Evolutionary conservation across 495 filamentous ascomycete genomes (phyloP), one percentile per base, ranked within the genome.

Genomic region (Penicillium turbatum): DNA sequence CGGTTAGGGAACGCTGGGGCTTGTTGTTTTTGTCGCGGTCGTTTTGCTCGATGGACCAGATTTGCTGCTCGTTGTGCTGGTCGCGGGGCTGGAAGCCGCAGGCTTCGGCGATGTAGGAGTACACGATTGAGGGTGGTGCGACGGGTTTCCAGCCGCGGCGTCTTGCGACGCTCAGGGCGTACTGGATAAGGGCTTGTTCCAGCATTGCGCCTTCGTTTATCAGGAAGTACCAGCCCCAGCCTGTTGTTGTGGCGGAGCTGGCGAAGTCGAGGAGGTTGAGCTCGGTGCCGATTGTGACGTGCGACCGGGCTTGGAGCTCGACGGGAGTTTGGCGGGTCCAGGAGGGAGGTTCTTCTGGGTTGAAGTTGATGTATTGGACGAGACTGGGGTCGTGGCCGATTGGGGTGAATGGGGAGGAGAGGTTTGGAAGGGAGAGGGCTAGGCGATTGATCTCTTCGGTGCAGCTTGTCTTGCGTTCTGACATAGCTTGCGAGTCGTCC

Each of bases 141-240:
- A 95, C 87, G 53, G 84, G 74, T 24, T 69, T 78, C 85, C 88
- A 97, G 26, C 88, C 90, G 40, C 82, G 78, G 38, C 75, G 77
- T 32, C 82, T 78, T 9, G 86, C 88, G 3, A 86, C 80, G 17
- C 74, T 71, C 3, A 96, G 76, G 0, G 95, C 84, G 69, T 95
- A 96, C 58, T 86, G 83, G n/a, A 97, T 69, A 0, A 98, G 80
- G 0, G 93, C 93, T 64, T 96, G 92, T 66, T 97, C 93, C 2
- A 98, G 79, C 67, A 93, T 79, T 0, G 90, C 92, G 7, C 84
- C 91, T 56, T 95, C 92, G 69, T 95, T 88, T 30, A 85, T 78
- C 0, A 98, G 82, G 68, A 87, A 96, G 71, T 98, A 98, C 90
- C 91, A 98, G 0, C 93, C 93, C 92, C 92, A 97, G 13, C 93